A percentile compares a stretch with the other conserved stretches of the same genome.
These are phyloP conservation scores for Hypoxylon subgilvum DNA, from an alignment of 495 filamentous ascomycete genomes.

Conservation along the genomic window DNA sequence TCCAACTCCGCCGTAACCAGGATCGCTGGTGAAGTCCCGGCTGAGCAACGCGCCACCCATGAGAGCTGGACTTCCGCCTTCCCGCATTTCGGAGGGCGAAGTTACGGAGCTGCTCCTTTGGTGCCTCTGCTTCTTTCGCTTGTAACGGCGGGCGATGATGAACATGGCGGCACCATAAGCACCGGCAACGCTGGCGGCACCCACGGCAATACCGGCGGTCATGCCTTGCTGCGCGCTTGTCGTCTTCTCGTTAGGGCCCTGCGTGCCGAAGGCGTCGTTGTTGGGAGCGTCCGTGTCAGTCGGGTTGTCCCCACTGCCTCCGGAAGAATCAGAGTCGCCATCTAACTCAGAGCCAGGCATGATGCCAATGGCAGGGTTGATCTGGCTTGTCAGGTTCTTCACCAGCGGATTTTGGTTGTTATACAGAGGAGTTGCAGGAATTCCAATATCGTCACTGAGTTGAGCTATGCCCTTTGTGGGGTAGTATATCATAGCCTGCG, in stretches of 20 bases:
- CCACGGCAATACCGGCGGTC: slow-evolving; percentile 83
- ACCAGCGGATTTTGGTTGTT: slow-evolving; percentile 64
- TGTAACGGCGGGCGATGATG: slow-evolving; percentile 90
- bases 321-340: slow-evolving; percentile 39
- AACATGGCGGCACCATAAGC: slow-evolving; percentile 99
- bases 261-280: slow-evolving; percentile 49
- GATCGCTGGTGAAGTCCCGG: slow-evolving; percentile 54
- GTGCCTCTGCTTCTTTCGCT: slow-evolving; percentile 81
- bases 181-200: slow-evolving; percentile 77
- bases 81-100: slow-evolving; percentile 58
- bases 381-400: slow-evolving; percentile 72
- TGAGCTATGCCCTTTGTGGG: slow-evolving; percentile 67
- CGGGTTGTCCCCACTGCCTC: slow-evolving; percentile 30
- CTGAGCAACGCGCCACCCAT: slow-evolving; percentile 60
- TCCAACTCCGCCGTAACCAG: slow-evolving; percentile 50
- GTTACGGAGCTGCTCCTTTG: slow-evolving; percentile 74
- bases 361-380: slow-evolving; percentile 85
- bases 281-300: slow-evolving; percentile 34
- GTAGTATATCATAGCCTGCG: slow-evolving; percentile 76
- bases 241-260: slow-evolving; percentile 46
- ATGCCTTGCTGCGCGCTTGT: slow-evolving; percentile 67
- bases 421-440: slow-evolving; percentile 75
- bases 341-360: slow-evolving; percentile 60
- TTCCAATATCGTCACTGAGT: slow-evolving; percentile 67
- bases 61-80: slow-evolving; percentile 62